Base-by-base conservation (phyloP, 805 yeast genomes). In the Candida oleophila region DNA sequence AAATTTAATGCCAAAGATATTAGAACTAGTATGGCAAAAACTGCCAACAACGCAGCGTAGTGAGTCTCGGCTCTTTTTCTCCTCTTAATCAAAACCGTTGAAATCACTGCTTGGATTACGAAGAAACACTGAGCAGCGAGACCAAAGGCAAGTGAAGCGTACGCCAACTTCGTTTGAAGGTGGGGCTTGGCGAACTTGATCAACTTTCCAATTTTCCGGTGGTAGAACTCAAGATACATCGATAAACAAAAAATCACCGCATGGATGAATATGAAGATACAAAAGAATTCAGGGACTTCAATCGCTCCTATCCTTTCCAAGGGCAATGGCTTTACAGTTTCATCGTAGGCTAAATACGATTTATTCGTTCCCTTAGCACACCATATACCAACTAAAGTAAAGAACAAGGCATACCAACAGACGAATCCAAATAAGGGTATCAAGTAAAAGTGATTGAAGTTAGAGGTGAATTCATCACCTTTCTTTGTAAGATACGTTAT, bases 171-270 rank as follows among this genome's bases (percentile, higher is more conserved):
- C 38, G 50, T 57, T 37, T 61, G 65, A 30, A 61, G 39, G 14
- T 42, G 47, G 12, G 65, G 65, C 37, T 53, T 51, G 42, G 60
- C 58, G 44, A 61, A 61, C 45, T 61, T 61, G 50, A 61, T 59
- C 43, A 61, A 55, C 52, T 61, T 61, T 20, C 65, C 65, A 38
- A 61, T 59, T 43, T 55, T 59, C 22, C 65, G 52, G 44, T 61
- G 65, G 53, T 59, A 61, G 49, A 51, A 61, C 43, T 61, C 65
- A 38, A 61, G 49, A 46, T 55, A 61, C 49, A 59, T 59, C 33
- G 61, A 57, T 22, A 49, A 22, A 20, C 59, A 55, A 41, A 59
- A 61, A 4, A 56, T 54, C 3, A 59, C 43, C 2, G 62, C 48
- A 42, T 61, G 65, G 30, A 61, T 52, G 7, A 54, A 52, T 16